Base-by-base conservation (phyloP, 108 stramenopile genomes). In the Asterionellopsis glacialis region DNA sequence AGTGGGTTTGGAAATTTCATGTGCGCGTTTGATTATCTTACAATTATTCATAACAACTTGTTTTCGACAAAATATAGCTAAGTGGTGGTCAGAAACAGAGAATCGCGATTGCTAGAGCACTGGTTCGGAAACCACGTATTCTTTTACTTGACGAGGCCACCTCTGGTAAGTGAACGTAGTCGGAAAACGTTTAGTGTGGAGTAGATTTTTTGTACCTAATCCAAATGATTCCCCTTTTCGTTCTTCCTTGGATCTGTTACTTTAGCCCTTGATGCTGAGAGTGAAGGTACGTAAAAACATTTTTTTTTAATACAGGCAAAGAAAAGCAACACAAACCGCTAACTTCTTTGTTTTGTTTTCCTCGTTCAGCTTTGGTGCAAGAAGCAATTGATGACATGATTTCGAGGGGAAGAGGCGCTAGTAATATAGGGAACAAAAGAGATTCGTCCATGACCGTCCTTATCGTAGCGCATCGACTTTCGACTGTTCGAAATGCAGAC, bases 401-500 rank as follows among this genome's bases (percentile, higher is more conserved):
- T 57, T 55, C 51, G 28, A 50, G 70, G 28, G 72, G 59, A 51
- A 72, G 68, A 38, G 64, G 15, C 42, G 53, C 25, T 57, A 66
- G 42, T 83, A 7, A 33, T 47, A 7, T 41, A 38, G 33, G 33
- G 5, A 33, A 7, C 33, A 33, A 33, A 6, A 38, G 67, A 41
- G 64, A 56, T 33, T 51, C 45, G 22, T 22, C 56, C 57, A 84
- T 88, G 51, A 97, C 96, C 18, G 89, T 89, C 0, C 21, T 98
- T 27, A 88, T 97, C 42, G 95, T 97, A 25, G 97, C 97, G 0
- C 97, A 98, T 75, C 76, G 97, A 23, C 69, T 98, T 22, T 69
- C 68, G 16, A 97, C 98, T 11, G 82, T 98, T 50, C 67, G 78
- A 38, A 84, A 83, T 60, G 90, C 91, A 11, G 95, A 97, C 77